phyloP scores from a whole-genome alignment of 2,329 filamentous ascomycete species.

The Cladophialophora psammophila region DNA sequence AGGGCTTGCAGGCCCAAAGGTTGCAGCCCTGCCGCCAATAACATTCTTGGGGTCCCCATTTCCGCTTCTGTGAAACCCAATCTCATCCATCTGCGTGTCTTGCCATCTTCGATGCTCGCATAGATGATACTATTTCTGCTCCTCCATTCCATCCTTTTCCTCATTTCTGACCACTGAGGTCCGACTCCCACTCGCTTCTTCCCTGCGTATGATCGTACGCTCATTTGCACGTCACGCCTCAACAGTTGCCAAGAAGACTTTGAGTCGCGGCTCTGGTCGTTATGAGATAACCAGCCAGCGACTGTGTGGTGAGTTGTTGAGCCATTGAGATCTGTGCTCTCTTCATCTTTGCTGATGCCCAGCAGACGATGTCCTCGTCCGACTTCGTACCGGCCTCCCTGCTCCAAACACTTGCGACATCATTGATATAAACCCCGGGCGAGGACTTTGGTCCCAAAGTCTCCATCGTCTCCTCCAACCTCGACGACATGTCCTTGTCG shows the following conservation, averaged over 20 bases:
- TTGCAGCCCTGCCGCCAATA: not conserved
- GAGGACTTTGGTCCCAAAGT: constrained; percentile 78
- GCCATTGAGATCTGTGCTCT: not conserved
- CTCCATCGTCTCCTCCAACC: constrained; percentile 78
- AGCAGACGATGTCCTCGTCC: constrained; percentile 72
- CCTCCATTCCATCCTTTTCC: not conserved
- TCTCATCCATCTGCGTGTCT: not conserved
- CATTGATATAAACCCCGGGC: constrained; percentile 84
- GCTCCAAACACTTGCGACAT: constrained; percentile 81
- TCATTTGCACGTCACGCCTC: constrained; percentile 26
- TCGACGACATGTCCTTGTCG: constrained; percentile 82
- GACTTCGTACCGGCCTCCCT: constrained; percentile 72
- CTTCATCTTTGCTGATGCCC: constrained; percentile 20
- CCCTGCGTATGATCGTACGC: constrained; percentile 29
- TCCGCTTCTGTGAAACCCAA: not conserved
- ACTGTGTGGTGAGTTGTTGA: constrained; percentile 29
- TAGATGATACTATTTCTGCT: constrained; percentile 49
- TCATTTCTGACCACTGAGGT: constrained; percentile 1
- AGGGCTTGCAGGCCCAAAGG: not conserved
- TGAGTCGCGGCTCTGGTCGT: constrained; percentile 9
- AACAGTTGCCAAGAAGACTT: constrained; percentile 19
- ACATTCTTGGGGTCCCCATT: not conserved
- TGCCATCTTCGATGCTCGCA: not conserved
- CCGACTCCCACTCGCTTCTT: constrained; percentile 5
- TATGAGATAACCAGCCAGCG: constrained; percentile 25